These are phyloP conservation scores for Prinsepia uniflora DNA, from an alignment of 306 rosid species.

Conservation along the genomic window DNA sequence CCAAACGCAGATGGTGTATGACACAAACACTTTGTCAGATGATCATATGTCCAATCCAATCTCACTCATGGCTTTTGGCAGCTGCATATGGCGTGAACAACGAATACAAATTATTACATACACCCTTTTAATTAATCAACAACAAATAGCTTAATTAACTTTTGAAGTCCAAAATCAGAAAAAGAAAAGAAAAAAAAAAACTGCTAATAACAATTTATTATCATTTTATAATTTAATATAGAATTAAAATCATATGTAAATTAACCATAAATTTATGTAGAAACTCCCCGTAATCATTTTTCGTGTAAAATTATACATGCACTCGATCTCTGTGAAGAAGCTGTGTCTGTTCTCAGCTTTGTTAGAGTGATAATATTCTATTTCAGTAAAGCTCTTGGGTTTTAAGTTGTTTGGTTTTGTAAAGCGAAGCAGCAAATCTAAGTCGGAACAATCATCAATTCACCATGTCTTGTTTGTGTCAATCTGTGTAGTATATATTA, in stretches of 20 bases:
- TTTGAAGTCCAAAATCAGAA: no score
- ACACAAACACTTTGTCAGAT: conserved; percentile 41
- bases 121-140: no score
- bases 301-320: no score
- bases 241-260: not conserved
- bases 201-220: no score
- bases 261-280: no score
- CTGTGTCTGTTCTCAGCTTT: conserved; percentile 25
- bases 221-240: not conserved
- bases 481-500: conserved; percentile 31
- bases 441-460: conserved; percentile 45
- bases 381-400: conserved; percentile 38
- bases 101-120: conserved; percentile 33
- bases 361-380: conserved; percentile 46
- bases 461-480: conserved; percentile 72
- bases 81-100: conserved; percentile 47
- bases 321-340: conserved; percentile 4
- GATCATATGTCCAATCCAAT: conserved; percentile 83
- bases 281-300: no score
- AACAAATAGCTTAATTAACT: no score
- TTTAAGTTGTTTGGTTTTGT: conserved; percentile 46
- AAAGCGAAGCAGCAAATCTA: conserved; percentile 57
- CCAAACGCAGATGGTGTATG: conserved; percentile 25
- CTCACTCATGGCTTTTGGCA: conserved; percentile 39
- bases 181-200: no score